These are phyloP conservation scores for Platanthera zijinensis DNA, from an alignment of 106 monocot genomes.

Conservation along the genomic window DNA sequence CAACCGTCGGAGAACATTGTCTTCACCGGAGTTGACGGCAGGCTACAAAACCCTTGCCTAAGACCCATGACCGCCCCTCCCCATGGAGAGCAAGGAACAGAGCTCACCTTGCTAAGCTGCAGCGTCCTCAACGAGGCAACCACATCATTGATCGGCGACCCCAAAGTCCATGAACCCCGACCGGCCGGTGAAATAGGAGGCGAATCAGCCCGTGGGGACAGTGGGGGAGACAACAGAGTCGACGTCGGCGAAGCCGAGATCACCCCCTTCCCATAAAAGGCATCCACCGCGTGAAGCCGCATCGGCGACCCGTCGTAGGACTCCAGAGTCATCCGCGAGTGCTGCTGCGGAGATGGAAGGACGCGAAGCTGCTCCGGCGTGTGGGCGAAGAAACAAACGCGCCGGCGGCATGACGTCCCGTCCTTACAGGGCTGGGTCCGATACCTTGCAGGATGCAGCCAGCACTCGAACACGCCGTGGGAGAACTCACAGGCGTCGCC, in stretches of 20 bases:
- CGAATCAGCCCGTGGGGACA: conserved; percentile 34
- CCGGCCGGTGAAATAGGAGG: conserved; percentile 28
- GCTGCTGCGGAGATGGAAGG: conserved; percentile 17
- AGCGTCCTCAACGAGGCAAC: conserved; percentile 17
- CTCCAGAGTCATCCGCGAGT: conserved; percentile 2
- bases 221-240: conserved; percentile 5
- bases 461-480: conserved; percentile 91
- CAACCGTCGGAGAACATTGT: background rate
- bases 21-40: conserved; percentile 21
- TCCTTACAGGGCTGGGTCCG: conserved; percentile 85
- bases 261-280: background rate
- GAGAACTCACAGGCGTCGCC: conserved; percentile 69
- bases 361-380: conserved; percentile 60
- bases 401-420: conserved; percentile 48
- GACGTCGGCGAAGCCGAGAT: conserved; percentile 3
- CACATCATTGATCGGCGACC: conserved; percentile 11
- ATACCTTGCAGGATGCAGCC: conserved; percentile 86
- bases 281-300: conserved; percentile 6
- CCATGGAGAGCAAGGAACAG: background rate
- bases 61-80: background rate
- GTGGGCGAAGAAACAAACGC: conserved; percentile 70
- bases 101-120: conserved; percentile 16
- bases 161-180: conserved; percentile 14
- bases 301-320: conserved; percentile 15
- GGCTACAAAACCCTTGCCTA: conserved; percentile 7